A percentile compares a stretch with the other conserved stretches of the same genome.
phyloP scores from a whole-genome alignment of 352 stramenopile genomes.

The Blastocystis sp. region DNA sequence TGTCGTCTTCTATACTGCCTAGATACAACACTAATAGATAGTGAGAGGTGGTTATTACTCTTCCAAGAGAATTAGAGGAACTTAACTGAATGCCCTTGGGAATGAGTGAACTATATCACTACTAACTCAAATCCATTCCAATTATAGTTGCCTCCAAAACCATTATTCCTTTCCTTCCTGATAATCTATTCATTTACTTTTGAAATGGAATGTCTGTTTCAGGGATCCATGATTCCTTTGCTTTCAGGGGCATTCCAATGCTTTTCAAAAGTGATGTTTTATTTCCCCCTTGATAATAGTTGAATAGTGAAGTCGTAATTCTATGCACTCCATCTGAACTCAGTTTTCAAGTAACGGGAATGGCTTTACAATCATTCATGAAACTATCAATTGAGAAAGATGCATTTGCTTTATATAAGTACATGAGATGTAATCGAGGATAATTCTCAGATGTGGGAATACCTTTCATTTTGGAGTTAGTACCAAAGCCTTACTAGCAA shows the following conservation, averaged over 20 bases:
- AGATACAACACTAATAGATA: no score
- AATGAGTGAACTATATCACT: not conserved
- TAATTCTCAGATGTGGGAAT: not conserved
- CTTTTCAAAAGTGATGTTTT: not conserved
- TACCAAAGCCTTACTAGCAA: constrained; percentile 16
- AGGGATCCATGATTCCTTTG: constrained; percentile 50
- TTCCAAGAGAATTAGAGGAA: no score
- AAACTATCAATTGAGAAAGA: constrained; percentile 31
- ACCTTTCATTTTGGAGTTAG: constrained; percentile 25
- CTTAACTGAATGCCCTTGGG: not conserved
- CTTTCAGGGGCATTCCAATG: constrained; percentile 31
- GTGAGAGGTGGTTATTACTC: no score
- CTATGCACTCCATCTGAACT: not conserved
- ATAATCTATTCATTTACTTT: not conserved
- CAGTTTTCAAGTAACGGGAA: not conserved
- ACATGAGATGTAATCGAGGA: not conserved
- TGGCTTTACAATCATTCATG: constrained; percentile 21
- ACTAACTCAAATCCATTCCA: not conserved
- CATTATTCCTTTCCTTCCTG: not conserved
- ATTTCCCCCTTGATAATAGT: not conserved
- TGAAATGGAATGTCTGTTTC: constrained; percentile 30
- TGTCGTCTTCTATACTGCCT: not conserved
- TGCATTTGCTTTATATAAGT: constrained; percentile 25
- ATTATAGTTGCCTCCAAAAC: not conserved
- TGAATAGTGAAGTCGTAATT: constrained; percentile 15